Evolutionary conservation across 2,329 filamentous ascomycete genomes (phyloP).

Genomic region (Phyllosticta ampelicida): DNA sequence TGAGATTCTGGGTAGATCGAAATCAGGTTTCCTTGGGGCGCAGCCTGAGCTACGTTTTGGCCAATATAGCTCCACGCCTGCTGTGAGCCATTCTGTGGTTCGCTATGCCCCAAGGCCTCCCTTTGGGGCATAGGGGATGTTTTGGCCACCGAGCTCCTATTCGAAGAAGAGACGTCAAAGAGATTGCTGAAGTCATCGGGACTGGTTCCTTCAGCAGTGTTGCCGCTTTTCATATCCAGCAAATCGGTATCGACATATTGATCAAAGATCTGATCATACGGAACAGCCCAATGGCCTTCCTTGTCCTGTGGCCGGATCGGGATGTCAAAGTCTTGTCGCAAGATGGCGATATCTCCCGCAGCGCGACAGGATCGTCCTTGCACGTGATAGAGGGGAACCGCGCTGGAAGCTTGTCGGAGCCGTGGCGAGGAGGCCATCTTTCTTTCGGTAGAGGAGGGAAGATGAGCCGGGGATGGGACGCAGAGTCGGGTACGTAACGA

Average conservation of each 20-base stretch:
- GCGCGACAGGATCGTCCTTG: conserved; percentile 8
- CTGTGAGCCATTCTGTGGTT: conserved; percentile 41
- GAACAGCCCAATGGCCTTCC: conserved; percentile 44
- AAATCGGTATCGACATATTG: conserved; percentile 51
- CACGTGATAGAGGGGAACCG: conserved; percentile 9
- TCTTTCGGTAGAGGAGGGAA: conserved; percentile 1
- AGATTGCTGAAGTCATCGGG: conserved; percentile 41
- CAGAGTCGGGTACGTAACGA: conserved; percentile 12
- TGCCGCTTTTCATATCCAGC: conserved; percentile 34
- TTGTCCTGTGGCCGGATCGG: conserved; percentile 40
- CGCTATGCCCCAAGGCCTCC: conserved; percentile 22
- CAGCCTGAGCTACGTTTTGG: conserved; percentile 36
- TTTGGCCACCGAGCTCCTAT: conserved; percentile 38
- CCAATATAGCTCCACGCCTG: conserved; percentile 42
- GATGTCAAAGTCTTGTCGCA: conserved; percentile 19
- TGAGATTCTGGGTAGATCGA: conserved; percentile 23
- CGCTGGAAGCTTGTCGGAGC: conserved; percentile 3
- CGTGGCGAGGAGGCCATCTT: conserved; percentile 17
- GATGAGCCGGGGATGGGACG: conserved; percentile 17
- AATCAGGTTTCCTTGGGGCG: conserved; percentile 17
- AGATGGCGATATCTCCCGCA: conserved; percentile 12
- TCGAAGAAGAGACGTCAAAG: conserved; percentile 41
- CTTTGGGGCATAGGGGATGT: conserved; percentile 40
- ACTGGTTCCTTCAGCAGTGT: conserved; percentile 36
- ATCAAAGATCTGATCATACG: conserved; percentile 50